Conservation (phyloP, 2,329 filamentous ascomycete genomes). For the Alternaria ethzedia region DNA sequence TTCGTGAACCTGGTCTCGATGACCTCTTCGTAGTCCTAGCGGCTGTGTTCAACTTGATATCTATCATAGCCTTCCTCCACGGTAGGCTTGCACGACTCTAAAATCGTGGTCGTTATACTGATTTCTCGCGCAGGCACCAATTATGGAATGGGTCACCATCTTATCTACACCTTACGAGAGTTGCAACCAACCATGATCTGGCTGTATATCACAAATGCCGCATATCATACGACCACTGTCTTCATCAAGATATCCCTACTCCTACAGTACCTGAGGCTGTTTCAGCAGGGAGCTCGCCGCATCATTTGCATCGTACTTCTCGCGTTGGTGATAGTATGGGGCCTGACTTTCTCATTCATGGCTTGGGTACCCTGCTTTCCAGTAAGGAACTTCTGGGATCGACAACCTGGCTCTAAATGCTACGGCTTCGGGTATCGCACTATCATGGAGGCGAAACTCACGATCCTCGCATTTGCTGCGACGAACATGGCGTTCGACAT, state of each 20-base stretch:
- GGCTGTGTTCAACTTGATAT: constrained; percentile 28
- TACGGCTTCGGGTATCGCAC: constrained; percentile 33
- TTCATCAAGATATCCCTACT: constrained; percentile 46
- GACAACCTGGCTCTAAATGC: constrained; percentile 24
- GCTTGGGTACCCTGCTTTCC: constrained; percentile 42
- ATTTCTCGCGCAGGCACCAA: constrained; percentile 23
- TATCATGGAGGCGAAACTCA: constrained; percentile 17
- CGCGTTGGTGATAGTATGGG: constrained; percentile 30
- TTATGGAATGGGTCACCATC: constrained; percentile 41
- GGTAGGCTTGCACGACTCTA: constrained; percentile 13
- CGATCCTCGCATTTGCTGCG: constrained; percentile 30
- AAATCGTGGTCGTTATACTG: not conserved
- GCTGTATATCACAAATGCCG: constrained; percentile 33
- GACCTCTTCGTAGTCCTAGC: constrained; percentile 43
- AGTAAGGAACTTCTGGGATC: constrained; percentile 28
- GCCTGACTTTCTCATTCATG: constrained; percentile 35
- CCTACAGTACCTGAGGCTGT: constrained; percentile 43
- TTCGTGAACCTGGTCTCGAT: constrained; percentile 43
- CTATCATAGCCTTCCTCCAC: constrained; percentile 26
- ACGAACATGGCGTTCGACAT: constrained; percentile 43
- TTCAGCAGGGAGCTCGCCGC: constrained; percentile 27
- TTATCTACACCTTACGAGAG: constrained; percentile 21
- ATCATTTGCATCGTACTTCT: constrained; percentile 22
- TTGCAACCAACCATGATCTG: constrained; percentile 26
- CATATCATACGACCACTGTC: constrained; percentile 37